Percentiles rank a stretch among this genome's conserved stretches.
These are phyloP conservation scores for Macrophomina tecta DNA, from an alignment of 2,329 filamentous ascomycete species.

Conservation along the genomic window DNA sequence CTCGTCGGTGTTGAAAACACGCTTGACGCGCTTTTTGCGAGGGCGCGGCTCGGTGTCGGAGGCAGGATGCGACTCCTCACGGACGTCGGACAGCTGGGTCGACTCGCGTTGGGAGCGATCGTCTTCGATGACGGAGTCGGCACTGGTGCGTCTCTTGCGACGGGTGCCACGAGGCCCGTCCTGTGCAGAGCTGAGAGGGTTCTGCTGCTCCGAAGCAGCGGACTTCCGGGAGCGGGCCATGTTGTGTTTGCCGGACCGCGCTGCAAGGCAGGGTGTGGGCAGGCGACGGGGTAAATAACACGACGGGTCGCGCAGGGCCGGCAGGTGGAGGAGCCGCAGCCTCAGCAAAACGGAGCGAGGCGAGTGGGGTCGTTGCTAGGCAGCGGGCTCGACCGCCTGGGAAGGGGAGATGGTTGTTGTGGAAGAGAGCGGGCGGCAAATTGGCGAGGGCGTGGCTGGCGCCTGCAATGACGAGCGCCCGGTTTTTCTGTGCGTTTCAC, in stretches of 20 bases:
- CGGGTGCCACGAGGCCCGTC: constrained; percentile 37
- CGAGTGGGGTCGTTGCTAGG: constrained; percentile 22
- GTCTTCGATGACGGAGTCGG: constrained; percentile 33
- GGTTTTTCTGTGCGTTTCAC: constrained; percentile 16
- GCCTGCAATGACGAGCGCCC: constrained; percentile 13
- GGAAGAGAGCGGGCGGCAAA: constrained; percentile 7
- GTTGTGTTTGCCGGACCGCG: constrained; percentile 12
- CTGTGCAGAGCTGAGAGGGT: constrained; percentile 2
- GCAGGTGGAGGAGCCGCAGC: constrained; percentile 3
- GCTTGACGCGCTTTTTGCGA: constrained; percentile 42
- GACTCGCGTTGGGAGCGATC: constrained; percentile 29
- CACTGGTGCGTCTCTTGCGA: constrained; percentile 36
- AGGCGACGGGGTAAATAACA: constrained; percentile 2
- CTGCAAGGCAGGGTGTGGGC: background rate
- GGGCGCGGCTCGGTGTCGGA: constrained; percentile 10
- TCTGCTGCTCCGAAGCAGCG: constrained; percentile 5
- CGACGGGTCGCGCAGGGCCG: background rate
- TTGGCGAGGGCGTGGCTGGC: constrained; percentile 17
- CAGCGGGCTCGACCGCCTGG: constrained; percentile 11
- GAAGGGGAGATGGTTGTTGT: constrained; percentile 1
- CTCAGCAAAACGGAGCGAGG: constrained; percentile 10
- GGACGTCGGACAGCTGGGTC: constrained; percentile 19
- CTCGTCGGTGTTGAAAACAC: constrained; percentile 38
- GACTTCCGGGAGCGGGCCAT: constrained; percentile 23
- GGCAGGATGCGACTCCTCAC: constrained; percentile 13